Conservation (phyloP, 2,329 filamentous ascomycete species). For the Neonectria magnoliae region DNA sequence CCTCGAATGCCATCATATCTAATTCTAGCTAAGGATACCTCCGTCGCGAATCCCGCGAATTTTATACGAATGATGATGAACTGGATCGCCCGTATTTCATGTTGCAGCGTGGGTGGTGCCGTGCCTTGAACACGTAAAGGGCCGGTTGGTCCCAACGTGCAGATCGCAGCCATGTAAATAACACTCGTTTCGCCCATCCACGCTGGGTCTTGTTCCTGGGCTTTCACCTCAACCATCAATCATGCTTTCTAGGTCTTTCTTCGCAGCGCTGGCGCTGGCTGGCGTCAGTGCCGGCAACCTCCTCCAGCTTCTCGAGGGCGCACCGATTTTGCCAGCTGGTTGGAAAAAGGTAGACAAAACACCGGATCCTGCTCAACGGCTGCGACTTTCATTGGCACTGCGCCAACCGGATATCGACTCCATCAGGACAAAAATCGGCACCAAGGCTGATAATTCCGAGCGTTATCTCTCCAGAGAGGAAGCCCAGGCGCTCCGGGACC, state of each 20-base stretch:
- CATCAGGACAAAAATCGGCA: conserved; percentile 39
- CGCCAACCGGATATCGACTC: conserved; percentile 44
- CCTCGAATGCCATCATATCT: not conserved
- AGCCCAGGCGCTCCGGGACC: conserved; percentile 48
- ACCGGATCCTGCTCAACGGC: conserved; percentile 36
- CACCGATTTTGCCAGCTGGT: conserved; percentile 41
- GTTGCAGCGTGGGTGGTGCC: not conserved
- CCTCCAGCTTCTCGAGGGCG: conserved; percentile 44
- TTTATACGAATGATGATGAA: not conserved
- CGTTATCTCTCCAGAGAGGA: conserved; percentile 50
- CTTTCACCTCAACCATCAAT: conserved; percentile 2
- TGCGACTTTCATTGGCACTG: conserved; percentile 47
- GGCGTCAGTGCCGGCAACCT: conserved; percentile 34
- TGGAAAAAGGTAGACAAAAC: conserved; percentile 42
- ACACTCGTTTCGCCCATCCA: not conserved
- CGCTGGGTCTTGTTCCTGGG: not conserved
- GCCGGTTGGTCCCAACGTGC: not conserved
- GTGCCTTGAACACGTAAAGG: conserved; percentile 1
- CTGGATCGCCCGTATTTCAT: not conserved
- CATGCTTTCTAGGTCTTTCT: conserved; percentile 29
- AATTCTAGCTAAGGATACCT: conserved; percentile 1
- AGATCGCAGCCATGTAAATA: not conserved
- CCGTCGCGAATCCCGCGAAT: not conserved
- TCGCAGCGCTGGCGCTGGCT: conserved; percentile 37
- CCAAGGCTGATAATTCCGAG: conserved; percentile 19